Conservation (phyloP, 345 rosid genomes). For the Euphorbia tirucalli region DNA sequence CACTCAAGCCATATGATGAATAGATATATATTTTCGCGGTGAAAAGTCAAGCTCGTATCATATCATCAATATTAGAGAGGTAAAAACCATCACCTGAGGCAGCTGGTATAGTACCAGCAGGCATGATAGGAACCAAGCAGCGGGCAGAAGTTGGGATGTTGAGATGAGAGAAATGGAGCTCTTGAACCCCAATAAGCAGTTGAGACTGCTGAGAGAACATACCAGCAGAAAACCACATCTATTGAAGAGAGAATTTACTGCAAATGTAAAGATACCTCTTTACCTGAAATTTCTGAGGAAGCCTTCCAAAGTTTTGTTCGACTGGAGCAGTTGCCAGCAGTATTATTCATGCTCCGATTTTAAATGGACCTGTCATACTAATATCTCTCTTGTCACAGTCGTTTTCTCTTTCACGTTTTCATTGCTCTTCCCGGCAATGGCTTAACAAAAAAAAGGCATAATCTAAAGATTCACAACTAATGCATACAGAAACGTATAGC, state of each 20-base stretch:
- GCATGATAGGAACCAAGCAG: constrained; percentile 38
- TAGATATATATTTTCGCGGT: constrained; percentile 87
- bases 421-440: too few species aligned
- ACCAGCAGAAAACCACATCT: constrained; percentile 14
- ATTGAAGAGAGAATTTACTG: constrained; percentile 20
- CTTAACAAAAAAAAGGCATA: too few species aligned
- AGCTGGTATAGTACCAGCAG: constrained; percentile 58
- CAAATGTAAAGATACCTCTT: constrained; percentile 16
- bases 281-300: background rate
- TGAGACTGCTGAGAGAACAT: constrained; percentile 19
- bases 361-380: too few species aligned
- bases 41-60: constrained; percentile 71
- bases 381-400: too few species aligned
- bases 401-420: too few species aligned
- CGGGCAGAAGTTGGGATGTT: constrained; percentile 45
- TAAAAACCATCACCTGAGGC: constrained; percentile 49
- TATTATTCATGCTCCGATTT: too few species aligned
- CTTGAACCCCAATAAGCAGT: constrained; percentile 65
- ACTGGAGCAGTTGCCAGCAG: constrained; percentile 25
- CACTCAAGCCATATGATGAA: constrained; percentile 16
- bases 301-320: constrained; percentile 29
- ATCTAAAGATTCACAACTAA: too few species aligned
- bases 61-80: constrained; percentile 86
- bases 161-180: constrained; percentile 52
- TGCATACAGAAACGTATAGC: too few species aligned